phyloP scores from a whole-genome alignment of 2,329 filamentous ascomycete genomes.

The Eurotiales sp. region DNA sequence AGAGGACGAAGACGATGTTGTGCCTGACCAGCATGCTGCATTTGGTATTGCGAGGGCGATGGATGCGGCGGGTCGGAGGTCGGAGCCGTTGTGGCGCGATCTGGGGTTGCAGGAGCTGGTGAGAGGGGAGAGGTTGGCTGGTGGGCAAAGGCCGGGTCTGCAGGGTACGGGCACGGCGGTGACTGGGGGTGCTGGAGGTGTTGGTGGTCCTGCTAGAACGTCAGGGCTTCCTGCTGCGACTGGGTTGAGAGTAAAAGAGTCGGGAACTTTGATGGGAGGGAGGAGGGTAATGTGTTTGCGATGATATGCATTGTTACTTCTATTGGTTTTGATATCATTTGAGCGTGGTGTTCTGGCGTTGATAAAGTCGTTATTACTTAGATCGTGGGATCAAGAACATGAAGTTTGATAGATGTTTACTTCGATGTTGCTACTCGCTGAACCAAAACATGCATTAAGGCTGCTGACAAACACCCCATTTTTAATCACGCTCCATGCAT shows the following conservation, averaged over 20 bases:
- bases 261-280: conserved; percentile 36
- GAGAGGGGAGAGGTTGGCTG: conserved; percentile 20
- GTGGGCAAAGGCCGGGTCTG: conserved; percentile 10
- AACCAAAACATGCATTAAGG: not conserved
- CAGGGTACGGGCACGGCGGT: conserved; percentile 18
- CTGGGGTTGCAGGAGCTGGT: conserved; percentile 53
- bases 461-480: not conserved
- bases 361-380: too few relatives aligned
- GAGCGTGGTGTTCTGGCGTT: conserved; percentile 10
- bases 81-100: conserved; percentile 57
- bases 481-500: not conserved
- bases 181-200: conserved; percentile 20
- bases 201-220: conserved; percentile 15
- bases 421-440: not conserved
- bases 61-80: conserved; percentile 37
- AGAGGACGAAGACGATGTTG: conserved; percentile 64
- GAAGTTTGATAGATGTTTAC: not conserved
- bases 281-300: conserved; percentile 36
- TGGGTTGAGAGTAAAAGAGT: conserved; percentile 23
- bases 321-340: not conserved
- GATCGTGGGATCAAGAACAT: not conserved
- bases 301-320: conserved; percentile 14
- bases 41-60: conserved; percentile 64
- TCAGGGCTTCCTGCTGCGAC: conserved; percentile 9
- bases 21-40: conserved; percentile 64